phyloP scores from a whole-genome alignment of 2,329 filamentous ascomycete species.

The Lasiodiplodia theobromae region DNA sequence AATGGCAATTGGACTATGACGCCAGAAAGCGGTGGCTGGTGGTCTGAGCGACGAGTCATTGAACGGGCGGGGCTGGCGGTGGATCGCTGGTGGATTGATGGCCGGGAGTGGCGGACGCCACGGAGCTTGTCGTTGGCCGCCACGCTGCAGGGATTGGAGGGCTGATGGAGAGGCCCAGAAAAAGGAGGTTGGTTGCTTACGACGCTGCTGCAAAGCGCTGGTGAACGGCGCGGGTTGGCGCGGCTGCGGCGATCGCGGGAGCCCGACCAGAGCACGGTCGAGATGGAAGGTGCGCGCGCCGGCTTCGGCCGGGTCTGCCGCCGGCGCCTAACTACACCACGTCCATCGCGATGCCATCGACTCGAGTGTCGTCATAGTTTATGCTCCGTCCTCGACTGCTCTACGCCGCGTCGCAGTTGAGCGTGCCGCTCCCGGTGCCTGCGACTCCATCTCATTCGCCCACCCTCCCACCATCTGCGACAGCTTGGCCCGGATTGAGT shows the following conservation, averaged over 20 bases:
- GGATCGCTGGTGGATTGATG: constrained; percentile 5
- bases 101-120: constrained; percentile 25
- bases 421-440: neutral
- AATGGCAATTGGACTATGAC: constrained; percentile 14
- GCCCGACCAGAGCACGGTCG: constrained; percentile 3
- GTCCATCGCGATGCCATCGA: constrained; percentile 2
- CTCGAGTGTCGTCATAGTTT: constrained; percentile 12
- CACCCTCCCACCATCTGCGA: neutral
- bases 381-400: neutral
- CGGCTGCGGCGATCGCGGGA: constrained; percentile 17
- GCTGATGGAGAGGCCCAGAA: neutral
- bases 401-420: neutral
- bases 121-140: constrained; percentile 24
- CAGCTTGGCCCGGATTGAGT: neutral
- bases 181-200: constrained; percentile 11
- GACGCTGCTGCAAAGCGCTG: neutral
- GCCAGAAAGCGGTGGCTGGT: constrained; percentile 22
- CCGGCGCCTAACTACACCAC: constrained; percentile 2
- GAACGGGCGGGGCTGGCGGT: constrained; percentile 5
- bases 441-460: neutral
- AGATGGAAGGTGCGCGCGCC: neutral
- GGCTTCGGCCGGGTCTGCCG: neutral
- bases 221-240: neutral
- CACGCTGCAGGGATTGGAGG: constrained; percentile 12
- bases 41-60: constrained; percentile 25